These are phyloP conservation scores for Mycena albidolilacea DNA, from an alignment of 768 basidiomycete species.

Conservation along the genomic window DNA sequence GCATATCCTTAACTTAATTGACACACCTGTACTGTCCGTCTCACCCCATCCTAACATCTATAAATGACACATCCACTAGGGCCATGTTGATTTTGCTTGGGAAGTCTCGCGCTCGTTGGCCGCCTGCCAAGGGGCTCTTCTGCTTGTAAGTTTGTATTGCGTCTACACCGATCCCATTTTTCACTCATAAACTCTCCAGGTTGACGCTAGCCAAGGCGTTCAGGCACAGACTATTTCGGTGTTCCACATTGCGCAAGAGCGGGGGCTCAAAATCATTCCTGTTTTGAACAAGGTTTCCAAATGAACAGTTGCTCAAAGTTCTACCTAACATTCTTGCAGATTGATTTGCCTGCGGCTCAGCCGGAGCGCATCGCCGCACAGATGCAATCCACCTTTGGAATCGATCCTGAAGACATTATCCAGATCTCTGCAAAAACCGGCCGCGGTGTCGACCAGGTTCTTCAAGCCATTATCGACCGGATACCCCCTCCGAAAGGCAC, in stretches of 20 bases:
- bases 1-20: slow-evolving; percentile 93
- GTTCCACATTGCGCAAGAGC: slow-evolving; percentile 88
- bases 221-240: slow-evolving; percentile 98
- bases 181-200: slow-evolving; percentile 59
- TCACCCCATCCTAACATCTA: slow-evolving; percentile 1
- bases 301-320: slow-evolving; percentile 19
- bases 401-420: slow-evolving; percentile 81
- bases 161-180: slow-evolving; percentile 12
- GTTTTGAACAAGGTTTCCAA: slow-evolving; percentile 88
- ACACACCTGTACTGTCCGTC: slow-evolving; percentile 81
- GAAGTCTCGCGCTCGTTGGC: slow-evolving; percentile 94
- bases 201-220: slow-evolving; percentile 97
- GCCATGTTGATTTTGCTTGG: slow-evolving; percentile 98
- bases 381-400: slow-evolving; percentile 86
- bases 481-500: slow-evolving; percentile 85
- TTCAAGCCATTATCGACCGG: slow-evolving; percentile 85
- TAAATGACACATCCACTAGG: slow-evolving; percentile 56
- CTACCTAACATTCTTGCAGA: slow-evolving; percentile 59
- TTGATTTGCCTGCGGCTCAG: slow-evolving; percentile 93
- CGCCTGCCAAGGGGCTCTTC: slow-evolving; percentile 91
- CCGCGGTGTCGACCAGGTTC: slow-evolving; percentile 80
- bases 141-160: slow-evolving; percentile 57
- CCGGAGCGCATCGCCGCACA: slow-evolving; percentile 86
- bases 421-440: slow-evolving; percentile 95
- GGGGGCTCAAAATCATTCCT: slow-evolving; percentile 87